Evolutionary conservation across 805 yeast species (phyloP).

Genomic region (Pichia nanzhaoensis): DNA sequence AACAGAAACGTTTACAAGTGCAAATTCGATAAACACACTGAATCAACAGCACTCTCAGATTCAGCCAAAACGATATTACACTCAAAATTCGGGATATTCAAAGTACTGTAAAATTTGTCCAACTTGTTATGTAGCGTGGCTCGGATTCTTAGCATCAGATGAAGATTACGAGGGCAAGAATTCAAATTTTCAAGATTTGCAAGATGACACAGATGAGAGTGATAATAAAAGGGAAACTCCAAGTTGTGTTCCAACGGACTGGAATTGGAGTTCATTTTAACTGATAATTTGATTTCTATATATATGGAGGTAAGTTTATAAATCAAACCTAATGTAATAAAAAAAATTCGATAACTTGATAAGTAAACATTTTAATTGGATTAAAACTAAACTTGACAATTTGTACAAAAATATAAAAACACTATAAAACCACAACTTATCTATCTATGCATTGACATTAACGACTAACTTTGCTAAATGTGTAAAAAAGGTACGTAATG

Average conservation of each 20-base stretch:
- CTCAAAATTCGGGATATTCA: constrained; percentile 13
- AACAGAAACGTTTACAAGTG: constrained; percentile 1
- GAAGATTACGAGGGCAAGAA: constrained; percentile 22
- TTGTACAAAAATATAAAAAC: background rate
- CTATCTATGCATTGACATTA: constrained; percentile 20
- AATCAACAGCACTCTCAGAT: background rate
- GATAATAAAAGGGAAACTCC: constrained; percentile 13
- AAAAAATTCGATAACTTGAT: too few species aligned
- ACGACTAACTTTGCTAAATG: constrained; percentile 92
- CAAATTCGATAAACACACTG: background rate
- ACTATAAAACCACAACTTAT: background rate
- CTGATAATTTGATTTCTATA: background rate
- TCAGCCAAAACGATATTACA: background rate
- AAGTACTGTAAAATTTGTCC: constrained; percentile 27
- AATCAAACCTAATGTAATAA: too few species aligned
- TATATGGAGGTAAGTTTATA: too few species aligned
- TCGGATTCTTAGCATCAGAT: constrained; percentile 21
- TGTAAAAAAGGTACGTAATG: constrained; percentile 89
- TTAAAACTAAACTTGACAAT: background rate
- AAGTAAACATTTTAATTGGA: background rate
- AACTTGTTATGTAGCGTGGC: constrained; percentile 22
- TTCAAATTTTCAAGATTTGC: constrained; percentile 3
- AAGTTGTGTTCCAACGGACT: constrained; percentile 34
- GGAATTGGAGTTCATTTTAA: constrained; percentile 50
- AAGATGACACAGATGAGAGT: constrained; percentile 16